Conservation (phyloP, 2,329 filamentous ascomycete genomes). For the Alternaria triticimaculans region DNA sequence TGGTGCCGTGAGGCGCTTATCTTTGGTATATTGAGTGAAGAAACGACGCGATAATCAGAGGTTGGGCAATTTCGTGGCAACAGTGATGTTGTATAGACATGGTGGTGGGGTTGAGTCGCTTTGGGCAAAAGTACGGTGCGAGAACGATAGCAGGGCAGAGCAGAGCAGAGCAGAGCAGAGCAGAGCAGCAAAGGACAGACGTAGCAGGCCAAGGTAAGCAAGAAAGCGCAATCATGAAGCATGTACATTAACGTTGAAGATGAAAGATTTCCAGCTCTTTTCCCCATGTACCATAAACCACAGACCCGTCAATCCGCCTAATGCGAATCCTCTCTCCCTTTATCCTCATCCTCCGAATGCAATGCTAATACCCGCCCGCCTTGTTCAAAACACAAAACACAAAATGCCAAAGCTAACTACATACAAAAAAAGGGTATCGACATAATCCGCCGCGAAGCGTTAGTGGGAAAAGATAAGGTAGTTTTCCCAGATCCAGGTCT, state of each 20-base stretch:
- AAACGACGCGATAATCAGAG: background rate
- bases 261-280: conserved; percentile 3
- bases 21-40: conserved; percentile 9
- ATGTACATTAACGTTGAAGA: conserved; percentile 18
- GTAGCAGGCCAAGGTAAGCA: background rate
- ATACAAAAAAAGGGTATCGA: conserved; percentile 7
- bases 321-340: background rate
- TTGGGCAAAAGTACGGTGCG: background rate
- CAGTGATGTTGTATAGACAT: background rate
- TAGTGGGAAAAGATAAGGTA: background rate
- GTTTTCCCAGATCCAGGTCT: background rate
- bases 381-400: background rate
- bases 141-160: background rate
- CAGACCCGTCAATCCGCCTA: background rate
- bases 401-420: conserved; percentile 1
- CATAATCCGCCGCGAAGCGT: conserved; percentile 8
- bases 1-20: conserved; percentile 13
- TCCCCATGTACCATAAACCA: background rate
- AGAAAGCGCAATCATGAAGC: background rate
- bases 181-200: background rate
- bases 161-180: background rate
- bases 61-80: background rate
- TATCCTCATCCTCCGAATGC: background rate
- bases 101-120: background rate
- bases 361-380: background rate